These are phyloP conservation scores for Xylariales sp. DNA, from an alignment of 2,329 filamentous ascomycete genomes.

Conservation along the genomic window DNA sequence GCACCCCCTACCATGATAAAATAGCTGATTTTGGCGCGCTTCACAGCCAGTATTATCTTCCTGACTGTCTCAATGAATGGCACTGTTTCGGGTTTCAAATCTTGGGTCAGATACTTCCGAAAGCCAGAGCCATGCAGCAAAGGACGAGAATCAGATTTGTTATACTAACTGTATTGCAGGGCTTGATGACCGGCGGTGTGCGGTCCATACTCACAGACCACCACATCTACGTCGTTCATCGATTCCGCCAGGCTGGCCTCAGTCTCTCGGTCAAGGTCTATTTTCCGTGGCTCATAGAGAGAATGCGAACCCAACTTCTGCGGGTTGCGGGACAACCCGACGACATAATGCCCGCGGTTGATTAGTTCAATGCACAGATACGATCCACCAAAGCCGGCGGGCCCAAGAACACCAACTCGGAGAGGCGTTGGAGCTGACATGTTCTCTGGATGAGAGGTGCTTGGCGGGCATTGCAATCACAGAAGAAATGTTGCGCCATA, in stretches of 20 bases:
- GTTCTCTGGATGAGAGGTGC: not conserved
- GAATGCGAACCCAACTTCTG: not conserved
- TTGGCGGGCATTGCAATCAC: not conserved
- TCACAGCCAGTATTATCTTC: constrained; percentile 8
- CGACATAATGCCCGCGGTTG: not conserved
- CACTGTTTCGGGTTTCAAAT: not conserved
- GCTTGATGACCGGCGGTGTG: not conserved
- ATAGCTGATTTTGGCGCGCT: constrained; percentile 2
- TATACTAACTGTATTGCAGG: not conserved
- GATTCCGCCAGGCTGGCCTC: not conserved
- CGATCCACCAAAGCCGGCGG: constrained; percentile 1
- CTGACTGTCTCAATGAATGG: constrained; percentile 5
- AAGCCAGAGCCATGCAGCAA: not conserved
- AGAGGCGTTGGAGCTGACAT: not conserved
- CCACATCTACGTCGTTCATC: not conserved
- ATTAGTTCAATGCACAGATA: not conserved
- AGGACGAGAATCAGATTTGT: too few relatives aligned
- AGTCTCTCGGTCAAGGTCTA: not conserved
- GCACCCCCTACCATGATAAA: constrained; percentile 8
- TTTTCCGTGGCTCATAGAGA: not conserved
- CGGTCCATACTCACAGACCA: not conserved
- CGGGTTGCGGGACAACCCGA: not conserved
- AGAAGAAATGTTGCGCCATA: not conserved
- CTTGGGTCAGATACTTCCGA: not conserved
- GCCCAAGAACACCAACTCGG: not conserved